Base-by-base conservation (phyloP, 805 yeast species). In the Candida silvatica region DNA sequence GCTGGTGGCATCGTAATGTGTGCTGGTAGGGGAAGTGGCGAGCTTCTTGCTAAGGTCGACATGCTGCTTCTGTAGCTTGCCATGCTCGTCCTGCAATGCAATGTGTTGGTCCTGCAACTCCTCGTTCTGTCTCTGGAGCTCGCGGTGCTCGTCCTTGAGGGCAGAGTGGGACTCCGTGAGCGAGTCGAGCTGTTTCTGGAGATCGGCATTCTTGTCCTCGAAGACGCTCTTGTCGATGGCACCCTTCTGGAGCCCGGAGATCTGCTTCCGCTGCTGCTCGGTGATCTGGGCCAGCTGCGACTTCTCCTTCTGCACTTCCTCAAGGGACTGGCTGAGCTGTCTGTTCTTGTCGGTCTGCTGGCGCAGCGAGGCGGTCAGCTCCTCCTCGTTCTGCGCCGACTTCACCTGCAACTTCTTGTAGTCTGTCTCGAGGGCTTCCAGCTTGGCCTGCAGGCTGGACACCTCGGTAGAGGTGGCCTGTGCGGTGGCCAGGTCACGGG, bases 361-460 rank as follows among this genome's bases (percentile, higher is more conserved):
- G 7, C 12, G 24, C 12, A 22, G 12, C 12, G 24, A 22, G 9
- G 29, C 15, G 9, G 9, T 7, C 24, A 19, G 23, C 15, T 18
- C 15, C n/a, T 22, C 24, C 11, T 22, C 7, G 24, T 22, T 22
- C n/a, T n/a, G n/a, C 11, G 24, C 24, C 16, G 35, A 33, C 36
- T 37, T 35, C 4, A 31, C 31, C 24, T n/a, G 19, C 4, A 39
- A 19, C 16, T 36, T 36, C 5, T 29, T 36, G 20, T 35, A 34
- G 29, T 43, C 33, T 11, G 24, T 26, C 18, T 27, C 33, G 17
- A 32, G 32, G 9, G 36, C 24, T 18, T 33, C 19, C 2, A 33
- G 32, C 26, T 37, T 23, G 3, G 24, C 25, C 25, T 41, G 31
- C 7, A 26, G 29, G 14, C 16, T 6, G 7, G 6, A 7, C 8